These are phyloP conservation scores for Protea cynaroides DNA, from an alignment of 164 flowering plant species.

Conservation along the genomic window DNA sequence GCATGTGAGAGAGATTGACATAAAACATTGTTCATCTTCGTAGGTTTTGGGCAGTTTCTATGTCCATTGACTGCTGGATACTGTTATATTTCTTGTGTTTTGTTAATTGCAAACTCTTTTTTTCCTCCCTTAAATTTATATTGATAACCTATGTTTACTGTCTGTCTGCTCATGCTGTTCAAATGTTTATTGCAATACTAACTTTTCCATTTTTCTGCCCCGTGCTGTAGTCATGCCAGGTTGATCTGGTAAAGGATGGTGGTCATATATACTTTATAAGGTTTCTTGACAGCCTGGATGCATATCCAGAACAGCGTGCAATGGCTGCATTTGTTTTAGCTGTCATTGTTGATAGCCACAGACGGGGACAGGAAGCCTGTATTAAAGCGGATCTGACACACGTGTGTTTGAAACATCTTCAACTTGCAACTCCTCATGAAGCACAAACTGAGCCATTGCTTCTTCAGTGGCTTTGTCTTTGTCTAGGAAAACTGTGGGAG, in stretches of 20 bases:
- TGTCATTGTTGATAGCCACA: slow-evolving; percentile 86
- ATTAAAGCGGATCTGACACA: slow-evolving; percentile 66
- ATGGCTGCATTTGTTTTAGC: slow-evolving; percentile 99
- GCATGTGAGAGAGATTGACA: too few species aligned
- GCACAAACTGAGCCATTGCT: slow-evolving; percentile 72
- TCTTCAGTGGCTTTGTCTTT: slow-evolving; percentile 95
- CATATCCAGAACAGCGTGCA: slow-evolving; percentile 93
- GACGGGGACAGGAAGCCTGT: slow-evolving; percentile 90
- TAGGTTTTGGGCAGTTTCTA: too few species aligned
- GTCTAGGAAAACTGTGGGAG: slow-evolving; percentile 96
- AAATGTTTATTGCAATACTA: background rate
- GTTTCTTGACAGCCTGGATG: slow-evolving; percentile 89
- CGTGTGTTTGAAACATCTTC: slow-evolving; percentile 82
- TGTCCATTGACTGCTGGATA: too few species aligned
- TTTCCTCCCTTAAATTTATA: too few species aligned
- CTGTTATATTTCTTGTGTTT: too few species aligned
- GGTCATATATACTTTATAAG: slow-evolving; percentile 88
- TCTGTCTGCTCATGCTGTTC: background rate
- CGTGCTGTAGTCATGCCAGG: slow-evolving; percentile 85
- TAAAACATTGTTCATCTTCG: too few species aligned
- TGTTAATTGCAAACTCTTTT: too few species aligned
- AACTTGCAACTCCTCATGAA: slow-evolving; percentile 55
- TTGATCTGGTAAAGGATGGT: slow-evolving; percentile 96
- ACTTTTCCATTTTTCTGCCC: slow-evolving; percentile 2
- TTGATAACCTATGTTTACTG: background rate